Evolutionary conservation across 2,329 filamentous ascomycete species (phyloP).

Genomic region (Hypoxylon sp.): DNA sequence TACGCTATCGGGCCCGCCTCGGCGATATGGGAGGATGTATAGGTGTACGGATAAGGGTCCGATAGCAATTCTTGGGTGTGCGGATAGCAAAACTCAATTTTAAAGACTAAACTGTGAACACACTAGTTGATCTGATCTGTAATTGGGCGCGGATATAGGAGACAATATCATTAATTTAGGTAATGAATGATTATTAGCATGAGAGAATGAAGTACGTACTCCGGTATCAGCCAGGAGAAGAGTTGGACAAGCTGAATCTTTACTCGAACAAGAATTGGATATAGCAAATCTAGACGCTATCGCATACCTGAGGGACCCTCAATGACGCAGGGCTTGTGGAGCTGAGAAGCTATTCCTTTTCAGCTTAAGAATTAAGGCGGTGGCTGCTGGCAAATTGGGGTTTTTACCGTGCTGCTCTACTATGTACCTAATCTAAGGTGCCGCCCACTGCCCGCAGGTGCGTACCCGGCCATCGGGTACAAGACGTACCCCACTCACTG

Average conservation of each 20-base stretch:
- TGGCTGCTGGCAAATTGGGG: conserved; percentile 37
- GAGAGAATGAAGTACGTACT: conserved; percentile 1
- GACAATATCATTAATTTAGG: conserved; percentile 19
- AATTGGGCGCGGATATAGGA: conserved; percentile 21
- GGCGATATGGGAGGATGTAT: no score
- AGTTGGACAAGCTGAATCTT: conserved; percentile 1
- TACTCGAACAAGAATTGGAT: conserved; percentile 10
- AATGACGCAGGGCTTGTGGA: conserved; percentile 43
- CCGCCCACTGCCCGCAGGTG: no score
- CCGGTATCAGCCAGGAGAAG: background rate
- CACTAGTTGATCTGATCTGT: conserved; percentile 21
- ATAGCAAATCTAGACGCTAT: background rate
- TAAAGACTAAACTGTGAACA: background rate
- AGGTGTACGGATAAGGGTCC: no score
- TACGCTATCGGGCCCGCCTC: no score
- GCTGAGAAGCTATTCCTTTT: conserved; percentile 39
- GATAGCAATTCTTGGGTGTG: no score
- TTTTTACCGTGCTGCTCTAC: background rate
- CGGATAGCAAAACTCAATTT: no score
- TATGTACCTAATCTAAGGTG: no score
- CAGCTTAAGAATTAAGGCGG: conserved; percentile 32
- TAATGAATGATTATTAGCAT: conserved; percentile 5
- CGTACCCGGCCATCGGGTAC: background rate
- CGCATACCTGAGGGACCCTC: conserved; percentile 25
- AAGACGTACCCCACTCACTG: conserved; percentile 3